Conservation (phyloP, 352 stramenopile genomes). For the Plasmopara viticola region DNA sequence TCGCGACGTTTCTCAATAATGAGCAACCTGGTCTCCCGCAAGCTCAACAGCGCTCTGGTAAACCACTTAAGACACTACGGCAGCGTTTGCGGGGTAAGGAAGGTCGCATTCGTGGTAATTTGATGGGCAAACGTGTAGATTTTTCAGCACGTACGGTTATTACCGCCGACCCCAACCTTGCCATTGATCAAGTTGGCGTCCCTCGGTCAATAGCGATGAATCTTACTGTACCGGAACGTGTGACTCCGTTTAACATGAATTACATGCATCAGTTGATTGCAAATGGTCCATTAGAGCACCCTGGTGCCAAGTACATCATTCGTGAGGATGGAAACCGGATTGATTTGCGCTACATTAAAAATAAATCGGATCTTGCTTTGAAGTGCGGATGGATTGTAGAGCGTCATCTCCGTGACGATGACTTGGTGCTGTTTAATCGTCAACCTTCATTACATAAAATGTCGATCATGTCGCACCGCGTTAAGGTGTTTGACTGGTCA, state of each 20-base stretch:
- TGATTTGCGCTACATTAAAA: conserved; percentile 97
- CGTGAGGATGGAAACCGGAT: conserved; percentile 95
- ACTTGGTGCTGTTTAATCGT: conserved; percentile 99
- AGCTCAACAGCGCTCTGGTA: conserved; percentile 94
- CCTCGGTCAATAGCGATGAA: conserved; percentile 98
- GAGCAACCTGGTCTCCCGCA: conserved; percentile 93
- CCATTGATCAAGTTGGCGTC: conserved; percentile 98
- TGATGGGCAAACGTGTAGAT: conserved; percentile 99
- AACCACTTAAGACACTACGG: conserved; percentile 96
- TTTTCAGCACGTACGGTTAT: conserved; percentile 99
- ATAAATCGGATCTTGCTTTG: conserved; percentile 93
- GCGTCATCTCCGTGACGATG: conserved; percentile 96
- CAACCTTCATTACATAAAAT: conserved; percentile 99
- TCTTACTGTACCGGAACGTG: conserved; percentile 96
- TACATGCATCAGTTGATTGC: conserved; percentile 94
- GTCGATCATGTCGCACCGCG: conserved; percentile 99
- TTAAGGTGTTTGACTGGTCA: conserved; percentile 99
- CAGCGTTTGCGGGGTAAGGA: conserved; percentile 96
- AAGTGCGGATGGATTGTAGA: conserved; percentile 98
- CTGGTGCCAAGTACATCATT: conserved; percentile 98
- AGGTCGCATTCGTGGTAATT: conserved; percentile 97
- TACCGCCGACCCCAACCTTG: conserved; percentile 98
- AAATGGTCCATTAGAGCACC: conserved; percentile 95
- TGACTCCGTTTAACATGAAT: conserved; percentile 98
- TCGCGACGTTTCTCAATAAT: conserved; percentile 97